These are phyloP conservation scores for Ceratocystis smalleyi DNA, from an alignment of 2,329 filamentous ascomycete genomes.

Conservation along the genomic window DNA sequence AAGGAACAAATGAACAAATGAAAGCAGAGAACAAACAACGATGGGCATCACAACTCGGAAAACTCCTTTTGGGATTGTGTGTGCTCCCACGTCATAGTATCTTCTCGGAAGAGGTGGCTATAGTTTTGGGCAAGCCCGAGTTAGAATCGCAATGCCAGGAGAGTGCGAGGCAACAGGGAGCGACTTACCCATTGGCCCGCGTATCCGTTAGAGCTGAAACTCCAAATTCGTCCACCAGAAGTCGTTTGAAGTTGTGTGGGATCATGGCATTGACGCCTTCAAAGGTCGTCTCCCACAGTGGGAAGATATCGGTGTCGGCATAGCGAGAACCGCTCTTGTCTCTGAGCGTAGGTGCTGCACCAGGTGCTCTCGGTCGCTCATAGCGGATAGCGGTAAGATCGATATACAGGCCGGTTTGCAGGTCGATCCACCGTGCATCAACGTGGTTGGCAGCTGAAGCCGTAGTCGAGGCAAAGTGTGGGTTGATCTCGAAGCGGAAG, in stretches of 20 bases:
- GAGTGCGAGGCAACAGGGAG: neutral
- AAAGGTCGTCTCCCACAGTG: conserved; percentile 51
- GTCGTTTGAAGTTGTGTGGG: conserved; percentile 44
- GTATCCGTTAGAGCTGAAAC: conserved; percentile 35
- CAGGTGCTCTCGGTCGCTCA: conserved; percentile 28
- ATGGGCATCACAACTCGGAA: conserved; percentile 6
- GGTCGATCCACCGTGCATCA: conserved; percentile 36
- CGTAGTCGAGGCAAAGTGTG: conserved; percentile 27
- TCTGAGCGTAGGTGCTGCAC: conserved; percentile 29
- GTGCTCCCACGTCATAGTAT: conserved; percentile 24
- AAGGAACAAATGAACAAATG: neutral
- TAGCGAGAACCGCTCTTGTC: conserved; percentile 39
- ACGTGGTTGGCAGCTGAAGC: conserved; percentile 18
- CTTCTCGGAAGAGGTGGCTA: conserved; percentile 30
- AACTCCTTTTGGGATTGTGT: conserved; percentile 2
- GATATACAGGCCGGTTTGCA: conserved; percentile 32
- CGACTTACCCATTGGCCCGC: conserved; percentile 36
- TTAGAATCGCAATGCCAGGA: conserved; percentile 4
- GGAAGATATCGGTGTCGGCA: conserved; percentile 43
- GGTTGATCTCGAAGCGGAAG: conserved; percentile 37
- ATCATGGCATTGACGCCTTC: conserved; percentile 52
- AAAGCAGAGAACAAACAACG: conserved; percentile 4
- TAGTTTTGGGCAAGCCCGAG: conserved; percentile 3
- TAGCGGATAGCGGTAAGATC: conserved; percentile 38
- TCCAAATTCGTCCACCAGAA: conserved; percentile 43